A percentile compares a stretch with the other conserved stretches of the same genome.
phyloP scores from a whole-genome alignment of 768 basidiomycete genomes.

The Peribolospora baueri region DNA sequence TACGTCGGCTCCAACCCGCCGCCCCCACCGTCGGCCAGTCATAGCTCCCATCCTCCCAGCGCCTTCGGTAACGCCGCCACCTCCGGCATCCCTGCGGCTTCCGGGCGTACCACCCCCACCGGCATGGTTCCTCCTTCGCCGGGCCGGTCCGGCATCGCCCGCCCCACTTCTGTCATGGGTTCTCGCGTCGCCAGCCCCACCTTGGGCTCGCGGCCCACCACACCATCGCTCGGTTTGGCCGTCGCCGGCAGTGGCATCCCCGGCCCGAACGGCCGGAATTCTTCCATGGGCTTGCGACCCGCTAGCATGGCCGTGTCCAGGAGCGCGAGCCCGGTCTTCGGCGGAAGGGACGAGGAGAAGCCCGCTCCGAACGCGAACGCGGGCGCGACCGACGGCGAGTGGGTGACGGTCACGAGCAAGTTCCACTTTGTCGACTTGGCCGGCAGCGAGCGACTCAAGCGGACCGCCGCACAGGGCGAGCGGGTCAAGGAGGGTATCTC shows the following conservation, averaged over 20 bases:
- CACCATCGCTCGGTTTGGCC: neutral
- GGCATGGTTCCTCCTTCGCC: too few relatives aligned
- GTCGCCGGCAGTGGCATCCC: conserved; percentile 1
- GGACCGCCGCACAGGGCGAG: conserved; percentile 85
- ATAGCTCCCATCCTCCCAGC: neutral
- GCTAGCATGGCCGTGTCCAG: too few relatives aligned
- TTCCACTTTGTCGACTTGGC: conserved; percentile 98
- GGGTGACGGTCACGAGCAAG: conserved; percentile 75
- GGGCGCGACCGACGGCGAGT: conserved; percentile 32
- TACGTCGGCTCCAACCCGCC: conserved; percentile 44
- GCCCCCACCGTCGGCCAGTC: conserved; percentile 29
- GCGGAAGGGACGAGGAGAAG: conserved; percentile 3
- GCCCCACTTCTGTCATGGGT: neutral
- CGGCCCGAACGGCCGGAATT: neutral
- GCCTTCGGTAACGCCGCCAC: neutral
- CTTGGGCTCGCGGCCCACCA: neutral
- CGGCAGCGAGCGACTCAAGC: conserved; percentile 89
- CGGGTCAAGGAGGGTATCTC: conserved; percentile 87
- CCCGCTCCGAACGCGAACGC: conserved; percentile 1
- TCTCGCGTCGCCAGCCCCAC: conserved; percentile 3
- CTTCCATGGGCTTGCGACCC: too few relatives aligned
- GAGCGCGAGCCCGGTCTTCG: too few relatives aligned
- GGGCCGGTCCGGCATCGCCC: conserved; percentile 1
- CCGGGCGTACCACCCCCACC: neutral
- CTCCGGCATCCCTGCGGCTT: too few relatives aligned